Base-by-base conservation (phyloP, 495 filamentous ascomycete genomes). In the Talaromyces proteolyticus region DNA sequence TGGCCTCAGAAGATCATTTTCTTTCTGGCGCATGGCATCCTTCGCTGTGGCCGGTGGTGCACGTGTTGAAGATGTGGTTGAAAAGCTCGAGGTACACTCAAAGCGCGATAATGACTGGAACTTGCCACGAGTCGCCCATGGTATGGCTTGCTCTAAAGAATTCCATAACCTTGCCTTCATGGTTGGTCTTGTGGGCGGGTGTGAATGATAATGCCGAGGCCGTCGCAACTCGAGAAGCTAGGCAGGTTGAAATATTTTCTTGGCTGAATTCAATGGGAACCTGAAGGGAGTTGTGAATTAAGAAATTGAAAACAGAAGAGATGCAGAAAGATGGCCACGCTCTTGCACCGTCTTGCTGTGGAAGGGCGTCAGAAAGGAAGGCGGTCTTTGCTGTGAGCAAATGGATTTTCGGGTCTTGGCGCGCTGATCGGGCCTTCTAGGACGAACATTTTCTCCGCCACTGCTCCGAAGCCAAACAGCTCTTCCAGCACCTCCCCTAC, bases 401-500 rank as follows among this genome's bases (percentile, higher is more conserved):
- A n/a, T n/a, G n/a, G n/a, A n/a, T 21, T 24, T 34, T 14, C 34
- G 45, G 26, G 47, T 49, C 47, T 49, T 49, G 47, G 47, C 47
- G 22, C 47, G 14, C 11, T 34, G 25, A 36, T 41, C 22, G 37
- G 38, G 47, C 47, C 40, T 40, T 39, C 24, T n/a, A 41, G 47
- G 47, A 39, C 36, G 47, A 49, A 49, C 37, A 49, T 49, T 49
- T 49, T 49, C 47, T 49, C 36, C 47, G 47, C 47, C 47, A 49
- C 47, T 24, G 18, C 34, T 22, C 37, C 36, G 34, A 34, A 14
- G 18, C 29, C 34, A 48, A 38, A 10, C 16, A n/a, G n/a, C n/a
- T n/a, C n/a, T n/a, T n/a, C n/a, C 17, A 47, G 22, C 12, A 18
- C 36, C 20, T 24, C 20, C 11, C 14, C 47, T 36, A 41, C 40